A percentile compares a stretch with the other conserved stretches of the same genome.
phyloP scores from a whole-genome alignment of 2,329 filamentous ascomycete species.

The Colletotrichum cereale region DNA sequence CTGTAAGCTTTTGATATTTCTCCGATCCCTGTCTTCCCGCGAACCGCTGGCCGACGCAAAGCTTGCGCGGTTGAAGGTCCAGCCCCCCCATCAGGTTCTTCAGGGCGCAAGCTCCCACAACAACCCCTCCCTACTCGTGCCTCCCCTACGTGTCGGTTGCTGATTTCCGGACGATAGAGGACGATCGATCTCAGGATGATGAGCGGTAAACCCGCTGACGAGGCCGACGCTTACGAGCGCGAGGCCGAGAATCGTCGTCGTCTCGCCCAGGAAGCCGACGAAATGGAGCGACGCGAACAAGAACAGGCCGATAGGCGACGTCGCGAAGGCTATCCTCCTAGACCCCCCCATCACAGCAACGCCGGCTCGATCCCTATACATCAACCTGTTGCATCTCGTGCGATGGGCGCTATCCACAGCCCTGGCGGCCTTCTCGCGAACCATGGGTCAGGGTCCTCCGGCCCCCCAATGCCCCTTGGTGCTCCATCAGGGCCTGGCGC shows the following conservation, averaged over 20 bases:
- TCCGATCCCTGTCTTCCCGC: background rate
- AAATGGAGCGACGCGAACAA: constrained; percentile 70
- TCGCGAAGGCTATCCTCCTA: constrained; percentile 74
- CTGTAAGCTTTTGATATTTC: constrained; percentile 26
- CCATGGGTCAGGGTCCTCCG: constrained; percentile 73
- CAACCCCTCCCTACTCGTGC: constrained; percentile 7
- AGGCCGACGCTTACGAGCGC: constrained; percentile 46
- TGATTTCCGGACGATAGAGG: constrained; percentile 15
- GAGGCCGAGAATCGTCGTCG: constrained; percentile 45
- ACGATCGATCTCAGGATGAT: constrained; percentile 40
- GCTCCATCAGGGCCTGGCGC: constrained; percentile 63
- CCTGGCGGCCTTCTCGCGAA: constrained; percentile 89
- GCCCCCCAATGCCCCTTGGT: constrained; percentile 65
- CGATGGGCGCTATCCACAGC: constrained; percentile 87
- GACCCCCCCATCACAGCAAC: constrained; percentile 85
- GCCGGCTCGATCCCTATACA: constrained; percentile 91
- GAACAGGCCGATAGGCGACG: constrained; percentile 74
- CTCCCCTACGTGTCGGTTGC: background rate
- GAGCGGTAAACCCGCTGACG: constrained; percentile 41
- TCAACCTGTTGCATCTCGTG: constrained; percentile 89
- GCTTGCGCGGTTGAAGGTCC: constrained; percentile 32
- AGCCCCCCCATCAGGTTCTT: constrained; percentile 32
- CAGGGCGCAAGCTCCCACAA: constrained; percentile 10
- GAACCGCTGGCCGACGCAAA: constrained; percentile 23
- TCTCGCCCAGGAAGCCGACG: constrained; percentile 51